A percentile compares a stretch with the other conserved stretches of the same genome.
Conservation (phyloP, 768 basidiomycete species). For the Mycena pura region DNA sequence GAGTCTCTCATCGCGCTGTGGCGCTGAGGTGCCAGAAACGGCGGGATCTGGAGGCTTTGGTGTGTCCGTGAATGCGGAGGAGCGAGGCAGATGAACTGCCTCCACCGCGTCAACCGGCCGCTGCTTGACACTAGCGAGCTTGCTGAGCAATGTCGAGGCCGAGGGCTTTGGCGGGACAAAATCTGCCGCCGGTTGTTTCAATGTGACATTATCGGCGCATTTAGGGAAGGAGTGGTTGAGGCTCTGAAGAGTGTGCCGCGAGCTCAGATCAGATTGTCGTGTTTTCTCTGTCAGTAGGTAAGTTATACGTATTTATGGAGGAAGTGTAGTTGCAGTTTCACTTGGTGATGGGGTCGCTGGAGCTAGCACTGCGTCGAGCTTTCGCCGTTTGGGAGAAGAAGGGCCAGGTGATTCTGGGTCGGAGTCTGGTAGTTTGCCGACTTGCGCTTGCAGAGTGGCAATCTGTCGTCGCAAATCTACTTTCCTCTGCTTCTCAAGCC, state of each 20-base stretch:
- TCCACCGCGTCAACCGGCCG: slow-evolving; percentile 6
- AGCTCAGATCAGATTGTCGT: slow-evolving; percentile 12
- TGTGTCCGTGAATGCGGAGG: slow-evolving; percentile 45
- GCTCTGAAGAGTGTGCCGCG: slow-evolving; percentile 8
- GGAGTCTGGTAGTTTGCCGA: slow-evolving; percentile 32
- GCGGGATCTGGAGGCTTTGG: slow-evolving; percentile 30
- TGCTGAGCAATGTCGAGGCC: slow-evolving; percentile 45
- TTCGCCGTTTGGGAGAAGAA: slow-evolving; percentile 48
- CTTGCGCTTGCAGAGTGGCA: slow-evolving; percentile 49
- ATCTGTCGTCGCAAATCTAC: slow-evolving; percentile 51
- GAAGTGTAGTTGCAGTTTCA: slow-evolving; percentile 36
- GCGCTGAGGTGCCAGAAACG: slow-evolving; percentile 9
- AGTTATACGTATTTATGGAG: slow-evolving; percentile 43
- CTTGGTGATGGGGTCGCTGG: slow-evolving; percentile 75
- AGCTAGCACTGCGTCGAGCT: slow-evolving; percentile 41
- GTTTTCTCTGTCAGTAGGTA: slow-evolving; percentile 21
- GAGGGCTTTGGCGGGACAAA: slow-evolving; percentile 39
- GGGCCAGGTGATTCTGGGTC: slow-evolving; percentile 23
- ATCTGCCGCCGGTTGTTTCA: neutral
- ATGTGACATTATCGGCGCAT: neutral
- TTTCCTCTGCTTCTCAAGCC: slow-evolving; percentile 40
- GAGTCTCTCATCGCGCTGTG: slow-evolving; percentile 64
- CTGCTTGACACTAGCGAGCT: slow-evolving; percentile 19
- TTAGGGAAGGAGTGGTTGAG: slow-evolving; percentile 16
- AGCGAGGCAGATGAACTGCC: slow-evolving; percentile 28